Evolutionary conservation across 495 filamentous ascomycete genomes (phyloP).

Genomic region (Podospora pseudopauciseta): DNA sequence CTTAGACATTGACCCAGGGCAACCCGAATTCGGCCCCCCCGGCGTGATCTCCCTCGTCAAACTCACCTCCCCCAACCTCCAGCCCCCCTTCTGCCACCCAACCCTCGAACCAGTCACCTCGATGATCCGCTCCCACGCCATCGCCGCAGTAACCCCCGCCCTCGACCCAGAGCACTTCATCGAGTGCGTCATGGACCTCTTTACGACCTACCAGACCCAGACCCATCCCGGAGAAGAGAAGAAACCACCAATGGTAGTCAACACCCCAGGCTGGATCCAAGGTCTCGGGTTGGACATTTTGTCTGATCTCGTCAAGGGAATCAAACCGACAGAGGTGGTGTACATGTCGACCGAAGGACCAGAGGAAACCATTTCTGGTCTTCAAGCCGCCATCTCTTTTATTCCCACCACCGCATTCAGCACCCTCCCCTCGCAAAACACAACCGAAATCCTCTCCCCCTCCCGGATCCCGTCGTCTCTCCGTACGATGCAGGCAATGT

Average conservation of each 20-base stretch:
- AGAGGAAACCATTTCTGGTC: slow-evolving; percentile 56
- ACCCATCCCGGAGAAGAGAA: slow-evolving; percentile 21
- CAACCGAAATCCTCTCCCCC: slow-evolving; percentile 57
- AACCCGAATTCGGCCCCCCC: slow-evolving; percentile 76
- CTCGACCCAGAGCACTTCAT: slow-evolving; percentile 69
- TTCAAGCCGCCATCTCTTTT: slow-evolving; percentile 40
- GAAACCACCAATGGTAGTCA: slow-evolving; percentile 63
- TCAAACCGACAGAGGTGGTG: slow-evolving; percentile 57
- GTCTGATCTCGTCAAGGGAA: slow-evolving; percentile 53
- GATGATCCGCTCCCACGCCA: slow-evolving; percentile 60
- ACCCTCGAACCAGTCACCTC: slow-evolving; percentile 19
- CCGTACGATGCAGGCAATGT: slow-evolving; percentile 74
- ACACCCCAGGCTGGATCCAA: slow-evolving; percentile 80
- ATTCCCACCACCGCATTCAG: slow-evolving; percentile 27
- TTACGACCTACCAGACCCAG: slow-evolving; percentile 54
- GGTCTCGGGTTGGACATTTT: slow-evolving; percentile 70
- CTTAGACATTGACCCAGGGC: slow-evolving; percentile 79
- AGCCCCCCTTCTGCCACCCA: slow-evolving; percentile 72
- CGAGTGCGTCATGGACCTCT: slow-evolving; percentile 63
- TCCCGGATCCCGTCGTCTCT: slow-evolving; percentile 66
- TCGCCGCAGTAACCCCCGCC: slow-evolving; percentile 66
- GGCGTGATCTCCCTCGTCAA: slow-evolving; percentile 72
- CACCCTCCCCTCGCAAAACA: slow-evolving; percentile 52
- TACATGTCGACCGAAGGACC: slow-evolving; percentile 74
- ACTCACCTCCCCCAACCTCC: slow-evolving; percentile 61